Evolutionary conservation across 371 early-diverging fungal species (phyloP), one percentile per base, ranked within the genome.

Genomic region (Apophysomyces sp.): DNA sequence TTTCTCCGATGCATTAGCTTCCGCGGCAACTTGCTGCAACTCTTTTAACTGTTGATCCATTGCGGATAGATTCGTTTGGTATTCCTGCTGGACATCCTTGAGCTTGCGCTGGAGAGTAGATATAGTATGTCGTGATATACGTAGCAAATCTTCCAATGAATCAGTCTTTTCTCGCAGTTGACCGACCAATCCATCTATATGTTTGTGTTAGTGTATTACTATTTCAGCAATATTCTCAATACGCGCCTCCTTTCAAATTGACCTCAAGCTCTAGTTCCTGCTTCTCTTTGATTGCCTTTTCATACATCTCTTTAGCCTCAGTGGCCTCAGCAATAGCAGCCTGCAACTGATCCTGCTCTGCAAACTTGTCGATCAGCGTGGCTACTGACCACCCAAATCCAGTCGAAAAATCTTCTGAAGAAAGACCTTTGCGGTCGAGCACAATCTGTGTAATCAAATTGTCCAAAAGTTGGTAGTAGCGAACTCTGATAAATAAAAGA

Each of bases 381-480:
- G 82, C 83, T 6, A 94, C 92, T 12, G 88, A 88, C 59, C 87
- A 82, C 1, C 89, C 81, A 68, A 75, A 78, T 6, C 73, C 68
- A 6, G 60, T 62, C 0, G 81, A 68, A 32, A 81, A 83, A 52
- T 87, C 84, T 29, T 89, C 88, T 0, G 89, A 82, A 29, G 62
- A 55, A 26, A 89, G 70, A 1, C 86, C 90, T 58, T 88, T 86
- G 30, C 91, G 77, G 56, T 94, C 92, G 65, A 94, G 80, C 7
- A 94, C 92, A 1, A 94, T 86, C 57, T 94, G 90, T 6, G 92
- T 88, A 18, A 94, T 75, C 12, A 94, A 69, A 39, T 85, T 81
- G 67, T 94, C 93, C 40, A 94, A 74, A 24, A 94, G 71, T 60
- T 92, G 94, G 62, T 88, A 90, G 62, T 93, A 93, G 5, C 88